Evolutionary conservation across 495 filamentous ascomycete species (phyloP), one percentile per base, ranked within the genome.

Genomic region (Lasiosphaeria ovina): DNA sequence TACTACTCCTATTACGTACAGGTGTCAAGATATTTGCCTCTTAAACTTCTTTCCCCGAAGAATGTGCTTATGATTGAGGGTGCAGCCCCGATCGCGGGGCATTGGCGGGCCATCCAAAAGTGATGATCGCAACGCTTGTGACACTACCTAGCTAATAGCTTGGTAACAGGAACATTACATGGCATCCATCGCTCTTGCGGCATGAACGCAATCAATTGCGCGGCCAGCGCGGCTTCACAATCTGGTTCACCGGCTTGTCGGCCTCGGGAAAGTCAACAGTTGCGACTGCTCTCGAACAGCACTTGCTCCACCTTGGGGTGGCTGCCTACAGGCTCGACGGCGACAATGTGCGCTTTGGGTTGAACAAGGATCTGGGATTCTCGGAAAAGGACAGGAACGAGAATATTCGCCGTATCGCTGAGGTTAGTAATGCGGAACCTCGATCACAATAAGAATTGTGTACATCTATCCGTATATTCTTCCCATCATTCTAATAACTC

Each of bases 361-460:
- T 98, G 66, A 98, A 98, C 82, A 92, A 92, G 74, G 93, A 98
- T 79, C 83, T 98, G 36, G 93, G 93, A 4, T 98, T 98, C 81
- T 89, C 85, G 64, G 92, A 96, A 68, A 83, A 84, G 66, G 94
- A 98, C 79, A 85, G 94, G 60, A 92, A 91, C 72, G 95, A 98
- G 84, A 98, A 98, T 77, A 98, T 98, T 74, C 83, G 94, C 52
- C 84, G 94, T 58, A 96, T 98, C 66, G 90, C 90, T 14, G 95
- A 98, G 81, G 87, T 88, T 68, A 8, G 45, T 24, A 24, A 24
- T 24, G 24, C 24, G 24, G 24, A 24, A 24, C 24, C 24, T 24
- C 24, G 24, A 24, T 24, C 24, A 14, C 14, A 5, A 45, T 33
- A 11, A 17, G 11, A 42, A 31, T 51, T 31, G n/a, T 35, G 16